Evolutionary conservation across 1,284 basidiomycete species (phyloP), one percentile per base, ranked within the genome.

Genomic region (Cerrena zonata): DNA sequence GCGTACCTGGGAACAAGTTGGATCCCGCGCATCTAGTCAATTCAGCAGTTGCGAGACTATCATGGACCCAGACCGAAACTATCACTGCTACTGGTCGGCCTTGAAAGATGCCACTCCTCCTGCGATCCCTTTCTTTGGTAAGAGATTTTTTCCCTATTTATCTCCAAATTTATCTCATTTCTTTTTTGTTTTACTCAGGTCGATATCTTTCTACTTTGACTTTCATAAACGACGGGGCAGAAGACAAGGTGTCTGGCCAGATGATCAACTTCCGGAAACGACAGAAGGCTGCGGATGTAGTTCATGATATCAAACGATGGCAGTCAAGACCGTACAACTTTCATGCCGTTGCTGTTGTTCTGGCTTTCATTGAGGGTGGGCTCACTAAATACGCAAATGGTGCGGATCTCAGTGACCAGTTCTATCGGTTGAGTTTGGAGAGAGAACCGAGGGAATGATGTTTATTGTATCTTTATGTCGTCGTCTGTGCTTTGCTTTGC

Each of bases 201-300:
- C 90, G 97, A 51, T 98, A 97, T 73, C 79, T 99, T 18, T 94
- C 94, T 2, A 92, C 91, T 23, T 76, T 99, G 51, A 94, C 93
- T 2, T 98, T 99, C 69, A 96, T 97, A 65, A 93, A 97, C 68
- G 96, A 99, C 63, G 96, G 95, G 15, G 94, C 94, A 64, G 88
- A 91, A 49, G 92, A 99, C 71, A 82, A 82, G 52, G 71, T 91
- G 4, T 79, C 84, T 19, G 86, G 84, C 25, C 78, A 82, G 55
- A 75, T 97, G 57, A 88, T 99, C 73, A 98, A 99, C 71, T 99
- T 99, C 71, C 84, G 87, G 65, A 99, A 99, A 69, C 85, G 94
- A 10, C 86, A 91, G 61, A 91, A 91, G 67, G 86, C 92, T 0
- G 93, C 93, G 7, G 94, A 97, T 62, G 88, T 98, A 56, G 92